Evolutionary conservation across 1,284 basidiomycete species (phyloP), one percentile per base, ranked within the genome.

Genomic region (Microbotryomycetes sp.): DNA sequence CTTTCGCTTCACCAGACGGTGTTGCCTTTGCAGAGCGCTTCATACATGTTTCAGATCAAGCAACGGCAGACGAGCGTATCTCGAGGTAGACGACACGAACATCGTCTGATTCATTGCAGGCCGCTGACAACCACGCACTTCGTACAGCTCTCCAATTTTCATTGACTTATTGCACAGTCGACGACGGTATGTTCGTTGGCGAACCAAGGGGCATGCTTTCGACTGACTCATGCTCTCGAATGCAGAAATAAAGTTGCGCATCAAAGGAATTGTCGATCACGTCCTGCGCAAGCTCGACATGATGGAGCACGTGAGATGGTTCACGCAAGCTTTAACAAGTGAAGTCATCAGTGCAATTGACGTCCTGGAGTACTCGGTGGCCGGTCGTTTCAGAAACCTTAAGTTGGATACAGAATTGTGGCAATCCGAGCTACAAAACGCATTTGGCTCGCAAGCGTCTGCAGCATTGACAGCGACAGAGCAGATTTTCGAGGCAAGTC

Each of bases 11-110:
- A 31, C 9, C 55, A 90, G 88, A 86, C 83, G 2, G 79, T 88
- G 31, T 84, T 84, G 3, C 86, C 86, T 1, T 76, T 78, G 5
- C 84, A 84, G 71, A 81, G 87, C 1, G 84, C 83, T 3, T 83
- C 83, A 65, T 88, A 86, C 71, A 69, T 90, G 31, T 91, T 89
- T 73, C 82, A 82, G 51, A 77, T 89, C 25, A 81, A 85, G 59
- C 85, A 84, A 6, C 72, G 73, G 26, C 50, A 46, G 4, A 25
- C 53, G 36, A 31, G 30, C 31, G 30, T 30, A n/a, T 73, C 80
- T 60, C 83, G 84, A 3, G 80, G 36, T 50, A 0, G 53, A 55
- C 26, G 36, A 61, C 9, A 14, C 59, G 7, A 3, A 19, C 51
- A 4, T 22, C 5, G 19, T 36, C 23, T 45, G 26, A 3, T 28